Conservation (phyloP, 441 rosid genomes). For the Jatropha multifida region DNA sequence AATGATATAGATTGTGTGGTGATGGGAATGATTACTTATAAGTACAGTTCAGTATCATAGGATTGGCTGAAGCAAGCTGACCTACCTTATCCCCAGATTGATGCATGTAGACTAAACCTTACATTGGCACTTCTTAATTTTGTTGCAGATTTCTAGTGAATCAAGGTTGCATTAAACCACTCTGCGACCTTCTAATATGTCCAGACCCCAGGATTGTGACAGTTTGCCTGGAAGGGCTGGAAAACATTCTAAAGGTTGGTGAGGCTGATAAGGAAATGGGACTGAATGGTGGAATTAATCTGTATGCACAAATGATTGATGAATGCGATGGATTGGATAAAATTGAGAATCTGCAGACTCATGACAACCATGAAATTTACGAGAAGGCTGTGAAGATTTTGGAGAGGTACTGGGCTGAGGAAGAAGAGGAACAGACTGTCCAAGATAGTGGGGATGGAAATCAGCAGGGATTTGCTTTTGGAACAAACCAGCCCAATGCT, state of each 20-base stretch:
- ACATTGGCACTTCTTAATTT: not conserved
- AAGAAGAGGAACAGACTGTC: slow-evolving; percentile 59
- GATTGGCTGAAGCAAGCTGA: not conserved
- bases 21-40: not conserved
- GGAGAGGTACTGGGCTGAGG: slow-evolving; percentile 81
- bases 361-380: slow-evolving; percentile 67
- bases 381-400: slow-evolving; percentile 78
- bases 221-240: slow-evolving; percentile 78
- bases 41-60: no score
- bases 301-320: slow-evolving; percentile 70
- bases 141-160: slow-evolving; percentile 51
- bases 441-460: slow-evolving; percentile 50
- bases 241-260: slow-evolving; percentile 82
- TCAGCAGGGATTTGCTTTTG: slow-evolving; percentile 19
- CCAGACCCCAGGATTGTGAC: slow-evolving; percentile 84
- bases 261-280: slow-evolving; percentile 64
- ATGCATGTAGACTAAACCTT: not conserved
- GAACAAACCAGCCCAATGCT: slow-evolving; percentile 21
- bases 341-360: slow-evolving; percentile 69
- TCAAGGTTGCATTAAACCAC: slow-evolving; percentile 76
- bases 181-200: slow-evolving; percentile 76
- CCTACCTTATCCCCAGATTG: not conserved
- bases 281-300: slow-evolving; percentile 47
- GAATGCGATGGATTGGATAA: slow-evolving; percentile 73
- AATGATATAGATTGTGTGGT: not conserved